phyloP scores from a whole-genome alignment of 495 filamentous ascomycete genomes.

The Penicillium egyptiacum region DNA sequence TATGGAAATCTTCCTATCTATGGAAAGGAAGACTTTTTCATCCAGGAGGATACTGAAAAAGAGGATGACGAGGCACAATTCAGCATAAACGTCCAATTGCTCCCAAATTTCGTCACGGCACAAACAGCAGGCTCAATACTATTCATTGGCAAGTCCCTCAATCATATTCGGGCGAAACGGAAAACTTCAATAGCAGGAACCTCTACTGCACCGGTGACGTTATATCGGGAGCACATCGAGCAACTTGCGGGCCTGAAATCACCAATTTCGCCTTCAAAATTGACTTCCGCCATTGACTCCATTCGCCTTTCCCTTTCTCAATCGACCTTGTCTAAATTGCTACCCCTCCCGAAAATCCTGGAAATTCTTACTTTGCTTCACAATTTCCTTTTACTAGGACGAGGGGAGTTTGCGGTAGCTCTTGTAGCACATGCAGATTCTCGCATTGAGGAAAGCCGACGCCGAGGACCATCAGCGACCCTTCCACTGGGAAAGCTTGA shows the following conservation, averaged over 20 bases:
- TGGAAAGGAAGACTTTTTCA: constrained; percentile 78
- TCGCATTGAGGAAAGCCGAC: constrained; percentile 55
- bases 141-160: constrained; percentile 86
- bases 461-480: constrained; percentile 29
- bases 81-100: constrained; percentile 50
- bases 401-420: constrained; percentile 87
- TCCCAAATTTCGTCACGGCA: constrained; percentile 76
- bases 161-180: constrained; percentile 65
- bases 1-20: constrained; percentile 78
- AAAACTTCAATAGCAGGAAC: constrained; percentile 33
- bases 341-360: constrained; percentile 73
- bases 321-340: constrained; percentile 73
- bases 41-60: constrained; percentile 48
- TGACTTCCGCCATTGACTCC: constrained; percentile 67
- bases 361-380: constrained; percentile 75
- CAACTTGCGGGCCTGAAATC: constrained; percentile 68
- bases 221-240: constrained; percentile 70
- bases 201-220: constrained; percentile 54
- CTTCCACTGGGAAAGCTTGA: constrained; percentile 39
- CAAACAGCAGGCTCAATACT: constrained; percentile 78
- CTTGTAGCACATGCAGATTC: constrained; percentile 82
- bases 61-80: constrained; percentile 52
- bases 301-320: constrained; percentile 81
- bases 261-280: constrained; percentile 67
- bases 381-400: constrained; percentile 81